phyloP scores from a whole-genome alignment of 139 green algal genomes.

The Haematococcus lacustris region DNA sequence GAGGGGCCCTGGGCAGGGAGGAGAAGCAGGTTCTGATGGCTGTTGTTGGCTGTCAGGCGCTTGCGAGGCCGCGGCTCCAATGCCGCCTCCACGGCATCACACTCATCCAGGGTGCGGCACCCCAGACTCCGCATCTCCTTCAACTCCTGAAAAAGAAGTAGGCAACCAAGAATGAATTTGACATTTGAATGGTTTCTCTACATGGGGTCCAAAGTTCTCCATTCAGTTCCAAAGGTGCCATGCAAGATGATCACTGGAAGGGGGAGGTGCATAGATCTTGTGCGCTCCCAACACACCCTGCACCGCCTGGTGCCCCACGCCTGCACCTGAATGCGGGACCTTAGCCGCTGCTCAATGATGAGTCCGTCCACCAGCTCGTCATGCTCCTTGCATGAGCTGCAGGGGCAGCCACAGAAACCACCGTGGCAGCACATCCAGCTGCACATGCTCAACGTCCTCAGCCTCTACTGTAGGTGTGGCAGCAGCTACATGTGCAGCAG shows the following conservation, averaged over 20 bases:
- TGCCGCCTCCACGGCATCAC: slow-evolving; percentile 55
- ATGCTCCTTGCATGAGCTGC: slow-evolving; percentile 40
- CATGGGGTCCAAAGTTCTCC: background rate
- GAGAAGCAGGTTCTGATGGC: too few relatives aligned
- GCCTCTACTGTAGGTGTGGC: too few relatives aligned
- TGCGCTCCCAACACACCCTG: too few relatives aligned
- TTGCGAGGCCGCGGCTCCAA: too few relatives aligned
- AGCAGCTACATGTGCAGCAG: too few relatives aligned
- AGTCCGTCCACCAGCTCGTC: slow-evolving; percentile 76
- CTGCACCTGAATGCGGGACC: slow-evolving; percentile 58
- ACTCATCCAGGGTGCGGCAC: slow-evolving; percentile 65
- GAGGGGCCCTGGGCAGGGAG: too few relatives aligned
- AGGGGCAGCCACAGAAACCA: slow-evolving; percentile 6
- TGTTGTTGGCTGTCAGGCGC: too few relatives aligned
- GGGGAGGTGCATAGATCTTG: too few relatives aligned
- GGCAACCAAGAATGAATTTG: slow-evolving; percentile 1
- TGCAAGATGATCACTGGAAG: slow-evolving; percentile 4
- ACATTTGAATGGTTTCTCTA: background rate
- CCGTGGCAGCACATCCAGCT: too few relatives aligned
- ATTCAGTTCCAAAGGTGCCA: slow-evolving; percentile 1
- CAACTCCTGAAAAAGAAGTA: slow-evolving; percentile 54
- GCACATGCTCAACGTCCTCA: too few relatives aligned
- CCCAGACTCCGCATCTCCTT: slow-evolving; percentile 61
- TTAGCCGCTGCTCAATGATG: slow-evolving; percentile 72
- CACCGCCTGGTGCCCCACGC: too few relatives aligned